phyloP scores from a whole-genome alignment of 2,329 filamentous ascomycete genomes.

The Neopestalotiopsis rosae region DNA sequence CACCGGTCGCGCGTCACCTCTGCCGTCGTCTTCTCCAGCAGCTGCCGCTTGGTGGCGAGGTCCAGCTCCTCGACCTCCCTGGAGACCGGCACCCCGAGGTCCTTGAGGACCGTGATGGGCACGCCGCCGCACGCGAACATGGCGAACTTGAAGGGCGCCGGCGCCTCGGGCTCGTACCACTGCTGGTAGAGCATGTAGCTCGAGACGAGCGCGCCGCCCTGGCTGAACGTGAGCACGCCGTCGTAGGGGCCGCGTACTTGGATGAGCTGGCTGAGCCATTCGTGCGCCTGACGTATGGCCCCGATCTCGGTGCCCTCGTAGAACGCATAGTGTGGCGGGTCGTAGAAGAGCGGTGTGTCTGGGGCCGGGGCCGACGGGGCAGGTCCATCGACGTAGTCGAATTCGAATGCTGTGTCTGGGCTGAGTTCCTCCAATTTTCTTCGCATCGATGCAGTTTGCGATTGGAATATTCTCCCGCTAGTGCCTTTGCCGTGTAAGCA shows the following conservation, averaged over 20 bases:
- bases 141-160: conserved; percentile 43
- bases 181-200: conserved; percentile 46
- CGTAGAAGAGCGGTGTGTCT: conserved; percentile 21
- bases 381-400: conserved; percentile 31
- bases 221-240: conserved; percentile 31
- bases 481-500: conserved; percentile 18
- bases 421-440: conserved; percentile 12
- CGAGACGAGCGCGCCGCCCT: conserved; percentile 42
- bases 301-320: conserved; percentile 26
- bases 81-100: conserved; percentile 40
- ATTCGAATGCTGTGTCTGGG: conserved; percentile 14
- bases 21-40: conserved; percentile 20
- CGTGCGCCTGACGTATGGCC: conserved; percentile 39
- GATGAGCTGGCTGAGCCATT: conserved; percentile 42
- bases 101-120: conserved; percentile 39
- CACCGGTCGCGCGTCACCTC: conserved; percentile 20
- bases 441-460: conserved; percentile 17
- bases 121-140: conserved; percentile 47
- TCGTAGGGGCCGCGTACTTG: conserved; percentile 32
- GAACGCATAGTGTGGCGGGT: conserved; percentile 22
- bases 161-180: conserved; percentile 35
- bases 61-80: conserved; percentile 33
- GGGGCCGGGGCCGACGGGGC: conserved; percentile 17
- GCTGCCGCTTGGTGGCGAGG: conserved; percentile 28
- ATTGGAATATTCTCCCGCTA: conserved; percentile 11